Base-by-base conservation (phyloP, 148 eudicot genomes). In the Limonium bicolor region DNA sequence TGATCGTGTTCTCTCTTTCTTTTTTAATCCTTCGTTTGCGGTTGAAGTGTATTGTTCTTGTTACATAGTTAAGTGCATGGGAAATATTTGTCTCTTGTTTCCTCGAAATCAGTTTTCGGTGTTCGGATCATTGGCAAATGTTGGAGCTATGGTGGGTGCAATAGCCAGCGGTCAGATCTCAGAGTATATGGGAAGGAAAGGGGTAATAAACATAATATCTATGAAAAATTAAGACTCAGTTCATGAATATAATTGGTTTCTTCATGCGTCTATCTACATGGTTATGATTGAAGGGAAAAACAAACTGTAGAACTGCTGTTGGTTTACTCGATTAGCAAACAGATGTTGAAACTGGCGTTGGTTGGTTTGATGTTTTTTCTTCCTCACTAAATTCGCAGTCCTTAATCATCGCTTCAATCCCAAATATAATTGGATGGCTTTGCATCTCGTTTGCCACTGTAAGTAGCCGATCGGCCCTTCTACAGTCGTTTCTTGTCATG, bases 111-210 rank as follows among this genome's bases (percentile, higher is more conserved):
- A 86, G 96, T 86, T 82, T 53, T 86, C 96, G 1, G 28, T 73
- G 35, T 86, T 82, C 63, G 96, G 96, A 17, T 86, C 96, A 24
- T 67, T 86, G 44, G 71, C 87, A 3, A 86, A 86, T 66, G 85
- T 78, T 51, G 94, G 96, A 27, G 96, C 96, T 4, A 86, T 82
- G 94, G 79, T 86, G 57, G 96, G 96, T 12, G 96, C 93, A 14
- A 82, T 86, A 48, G 71, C 94, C 13, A 79, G 94, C 58, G 95
- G 95, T 1, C 92, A 80, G 51, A 80, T 86, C 53, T 69, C 92
- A 16, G 95, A 86, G 34, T 66, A 80, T 66, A 63, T 86, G 51
- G 95, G 95, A 7, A 59, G 95, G 16, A 86, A 86, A 74, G 86
- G 86, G 78, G 95, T 86, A 80, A 18, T 43, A 53, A 47, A 4